Evolutionary conservation across 192 early-diverging fungal species (phyloP), one percentile per base, ranked within the genome.

Genomic region (Linnemannia zychae): DNA sequence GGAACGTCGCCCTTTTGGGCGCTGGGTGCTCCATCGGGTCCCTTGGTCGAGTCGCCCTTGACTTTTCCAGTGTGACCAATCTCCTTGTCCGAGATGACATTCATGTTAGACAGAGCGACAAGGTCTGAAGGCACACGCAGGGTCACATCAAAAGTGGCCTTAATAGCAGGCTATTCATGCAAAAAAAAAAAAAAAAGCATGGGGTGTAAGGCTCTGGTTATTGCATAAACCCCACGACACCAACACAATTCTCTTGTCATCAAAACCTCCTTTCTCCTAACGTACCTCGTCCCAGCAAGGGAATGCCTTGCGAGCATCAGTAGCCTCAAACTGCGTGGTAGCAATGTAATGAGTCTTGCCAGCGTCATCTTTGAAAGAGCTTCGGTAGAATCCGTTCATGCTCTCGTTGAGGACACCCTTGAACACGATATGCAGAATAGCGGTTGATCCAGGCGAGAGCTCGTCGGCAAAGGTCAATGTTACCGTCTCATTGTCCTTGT

Each of bases 301-400:
- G 88, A 99, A 95, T 20, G 95, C 94, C 44, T 96, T 93, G 73
- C 98, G 94, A 37, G 95, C 95, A 83, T 97, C 94, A 28, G 96
- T 97, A 15, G 97, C 91, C 91, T 99, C 97, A 79, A 99, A 99
- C 87, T 99, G 98, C 11, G 98, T 99, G 12, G 95, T 95, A 13
- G 95, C 97, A 80, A 99, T 90, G 86, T 95, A 92, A 83, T 92
- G 94, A 47, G 80, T 71, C 70, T 85, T 88, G 47, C 84, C 88
- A 6, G 79, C 70, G 7, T 86, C 67, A 37, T 91, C 88, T 48
- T 82, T 78, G 76, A 82, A 98, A 37, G 90, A 90, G 70, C 93
- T 94, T 63, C 97, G 93, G 90, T 99, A 99, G 87, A 99, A 99
- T 1, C 98, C 98, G 50, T 91, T 91, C 97, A 99, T 97, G 80